Base-by-base conservation (phyloP, 306 rosid species). In the Oxytropis ochrocephala region DNA sequence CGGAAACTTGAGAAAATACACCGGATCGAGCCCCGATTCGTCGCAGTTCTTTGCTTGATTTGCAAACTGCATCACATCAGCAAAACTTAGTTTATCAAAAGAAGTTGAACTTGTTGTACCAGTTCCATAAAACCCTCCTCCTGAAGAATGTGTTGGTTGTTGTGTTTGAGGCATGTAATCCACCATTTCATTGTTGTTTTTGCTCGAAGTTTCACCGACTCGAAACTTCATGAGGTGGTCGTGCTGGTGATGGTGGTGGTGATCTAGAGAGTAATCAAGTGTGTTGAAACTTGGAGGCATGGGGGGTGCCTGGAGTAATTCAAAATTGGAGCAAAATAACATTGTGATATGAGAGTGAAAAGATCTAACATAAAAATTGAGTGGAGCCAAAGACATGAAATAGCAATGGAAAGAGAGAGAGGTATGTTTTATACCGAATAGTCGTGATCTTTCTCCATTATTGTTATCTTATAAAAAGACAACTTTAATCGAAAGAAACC, bases 51-150 rank as follows among this genome's bases (percentile, higher is more conserved):
- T 85, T 72, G 74, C 51, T 65, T 89, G 97, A 70, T 87, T 87
- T 14, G 98, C 92, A 39, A 92, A 92, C 82, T 92, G 95, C 98
- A 92, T 89, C 76, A 89, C 96, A 38, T 92, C 98, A 2, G 92
- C 92, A 32, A 92, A 89, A 73, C 88, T 89, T 52, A 89, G 64
- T 30, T 88, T 91, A 44, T 91, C 97, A 16, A 81, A 82, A 46
- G 87, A 81, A 64, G 55, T 55, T 8, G 57, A 1, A 16, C 49
- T 43, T 10, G 78, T 24, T 10, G 78, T 24, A 33, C 76, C 79
- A 16, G 11, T 16, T 48, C 53, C 57, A 38, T 81, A 78, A 76
- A 83, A 80, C 14, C 85, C 79, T 18, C 66, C 66, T 38, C 43
- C 43, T 8, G 43, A 38, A 38, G 81, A 51, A 51, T 61, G 70